These are phyloP conservation scores for Cercospora citrullina DNA, from an alignment of 2,329 filamentous ascomycete species.

Conservation along the genomic window DNA sequence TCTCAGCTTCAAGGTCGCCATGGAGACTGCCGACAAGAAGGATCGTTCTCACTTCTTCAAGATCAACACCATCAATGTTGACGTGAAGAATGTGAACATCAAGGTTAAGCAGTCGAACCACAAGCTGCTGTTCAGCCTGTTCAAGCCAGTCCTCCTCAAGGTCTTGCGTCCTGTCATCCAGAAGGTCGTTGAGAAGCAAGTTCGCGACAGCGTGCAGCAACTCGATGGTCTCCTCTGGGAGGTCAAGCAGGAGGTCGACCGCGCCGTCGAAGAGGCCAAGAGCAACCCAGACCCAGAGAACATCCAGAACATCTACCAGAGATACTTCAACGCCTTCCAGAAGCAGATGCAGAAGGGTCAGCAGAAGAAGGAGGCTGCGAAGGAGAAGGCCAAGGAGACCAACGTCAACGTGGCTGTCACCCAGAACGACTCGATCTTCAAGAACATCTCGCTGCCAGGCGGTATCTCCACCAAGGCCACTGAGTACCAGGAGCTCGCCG, in stretches of 20 bases:
- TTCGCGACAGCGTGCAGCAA: conserved; percentile 77
- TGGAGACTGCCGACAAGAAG: conserved; percentile 74
- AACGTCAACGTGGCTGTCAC: conserved; percentile 83
- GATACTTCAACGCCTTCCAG: conserved; percentile 75
- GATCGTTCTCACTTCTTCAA: conserved; percentile 89
- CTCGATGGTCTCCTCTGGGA: conserved; percentile 71
- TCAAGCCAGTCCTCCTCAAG: conserved; percentile 85
- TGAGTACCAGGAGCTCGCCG: conserved; percentile 84
- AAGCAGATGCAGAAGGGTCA: conserved; percentile 72
- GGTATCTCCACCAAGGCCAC: conserved; percentile 92
- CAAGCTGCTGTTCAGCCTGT: conserved; percentile 81
- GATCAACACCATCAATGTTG: conserved; percentile 67
- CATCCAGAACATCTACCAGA: conserved; percentile 78
- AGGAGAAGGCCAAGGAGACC: conserved; percentile 57
- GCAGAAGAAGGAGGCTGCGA: conserved; percentile 66
- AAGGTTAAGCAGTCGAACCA: conserved; percentile 94
- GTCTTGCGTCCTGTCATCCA: conserved; percentile 80
- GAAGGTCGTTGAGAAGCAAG: conserved; percentile 84
- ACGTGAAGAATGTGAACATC: conserved; percentile 53
- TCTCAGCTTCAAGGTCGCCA: conserved; percentile 86
- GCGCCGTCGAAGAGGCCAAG: conserved; percentile 64
- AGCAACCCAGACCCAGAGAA: conserved; percentile 67
- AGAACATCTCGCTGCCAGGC: conserved; percentile 78
- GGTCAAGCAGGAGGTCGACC: conserved; percentile 80
- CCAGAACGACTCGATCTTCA: conserved; percentile 89